Base-by-base conservation (phyloP, 2,329 filamentous ascomycete genomes). In the Sporothrix sp. region DNA sequence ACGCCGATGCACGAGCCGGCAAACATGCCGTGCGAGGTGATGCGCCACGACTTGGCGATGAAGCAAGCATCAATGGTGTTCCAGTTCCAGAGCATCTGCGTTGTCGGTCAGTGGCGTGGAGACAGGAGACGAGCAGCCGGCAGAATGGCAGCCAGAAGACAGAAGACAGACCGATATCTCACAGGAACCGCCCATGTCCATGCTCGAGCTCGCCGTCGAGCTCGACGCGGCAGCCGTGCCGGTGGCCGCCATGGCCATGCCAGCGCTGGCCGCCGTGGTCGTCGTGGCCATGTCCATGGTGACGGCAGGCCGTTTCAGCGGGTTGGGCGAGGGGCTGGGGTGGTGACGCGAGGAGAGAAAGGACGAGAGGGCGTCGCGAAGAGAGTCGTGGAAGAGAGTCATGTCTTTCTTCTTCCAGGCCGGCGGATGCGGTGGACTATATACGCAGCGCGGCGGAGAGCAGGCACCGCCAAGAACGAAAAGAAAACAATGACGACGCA, bases 1-100 rank as follows among this genome's bases (percentile, higher is more conserved):
- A 88, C 81, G 54, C 84, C 86, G 61, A 94, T 82, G 68, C 87
- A 93, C 48, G 82, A 85, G 20, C 83, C 86, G 43, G 84, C 86
- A 62, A 94, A 91, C 75, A 84, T 84, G 63, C 76, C 81, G 3
- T 65, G 68, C 21, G 81, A 83, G 14, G 70, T 81, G 63, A 91
- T 76, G 60, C 81, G 81, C 86, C 87, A 93, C 20, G 74, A 71
- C 7, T 63, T 59, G 21, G 83, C 68, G 61, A 93, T 75, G 73
- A 93, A 91, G 67, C 81, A 87, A 18, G 81, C 67, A 62, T 85
- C 80, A 62, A 85, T 70, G 3, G 81, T 84, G 64, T 85, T 73
- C 82, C 83, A 87, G 65, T 88, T 89, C 83, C 84, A 87, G 36
- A 87, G 70, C 85, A 88, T 89, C 51, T 51, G 7, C 3, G 4